Percentiles rank a stretch among this genome's conserved stretches.
Evolutionary conservation across 352 stramenopile genomes (phyloP).

Genomic region (Globisporangium nodosum): DNA sequence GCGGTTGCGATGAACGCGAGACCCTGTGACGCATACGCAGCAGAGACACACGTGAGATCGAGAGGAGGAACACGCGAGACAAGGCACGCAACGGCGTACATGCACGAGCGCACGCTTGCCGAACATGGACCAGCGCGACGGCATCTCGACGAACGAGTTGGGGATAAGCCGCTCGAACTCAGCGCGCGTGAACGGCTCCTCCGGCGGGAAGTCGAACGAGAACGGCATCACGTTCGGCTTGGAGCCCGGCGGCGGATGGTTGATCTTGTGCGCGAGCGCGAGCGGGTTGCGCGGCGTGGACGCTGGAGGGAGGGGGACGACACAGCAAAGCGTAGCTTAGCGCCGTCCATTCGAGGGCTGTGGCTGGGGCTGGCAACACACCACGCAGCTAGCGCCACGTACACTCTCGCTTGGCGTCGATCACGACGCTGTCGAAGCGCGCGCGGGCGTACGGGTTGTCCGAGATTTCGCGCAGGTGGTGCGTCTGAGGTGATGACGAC

Average conservation of each 20-base stretch:
- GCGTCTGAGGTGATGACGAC: conserved; percentile 12
- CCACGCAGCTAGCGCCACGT: conserved; percentile 2
- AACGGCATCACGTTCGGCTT: conserved; percentile 79
- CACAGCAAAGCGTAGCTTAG: background rate
- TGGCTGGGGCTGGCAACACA: background rate
- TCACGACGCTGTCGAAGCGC: conserved; percentile 84
- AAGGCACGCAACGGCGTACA: conserved; percentile 23
- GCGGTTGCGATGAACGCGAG: conserved; percentile 70
- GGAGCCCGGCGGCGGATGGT: conserved; percentile 63
- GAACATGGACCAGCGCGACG: conserved; percentile 77
- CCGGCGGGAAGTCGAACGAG: conserved; percentile 71
- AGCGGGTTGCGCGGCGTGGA: conserved; percentile 57
- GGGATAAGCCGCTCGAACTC: conserved; percentile 68
- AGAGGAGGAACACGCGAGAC: background rate
- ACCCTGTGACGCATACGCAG: conserved; percentile 26
- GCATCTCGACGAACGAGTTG: conserved; percentile 77
- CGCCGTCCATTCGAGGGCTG: background rate
- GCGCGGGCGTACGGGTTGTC: conserved; percentile 75
- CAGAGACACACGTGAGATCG: background rate
- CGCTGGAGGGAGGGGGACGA: conserved; percentile 20
- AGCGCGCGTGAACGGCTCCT: conserved; percentile 64
- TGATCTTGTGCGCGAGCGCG: conserved; percentile 83
- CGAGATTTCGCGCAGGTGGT: conserved; percentile 62
- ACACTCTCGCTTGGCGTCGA: conserved; percentile 81
- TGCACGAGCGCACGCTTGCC: conserved; percentile 83